Evolutionary conservation across 2,329 filamentous ascomycete genomes (phyloP).

Genomic region (Ophiostoma sp.): DNA sequence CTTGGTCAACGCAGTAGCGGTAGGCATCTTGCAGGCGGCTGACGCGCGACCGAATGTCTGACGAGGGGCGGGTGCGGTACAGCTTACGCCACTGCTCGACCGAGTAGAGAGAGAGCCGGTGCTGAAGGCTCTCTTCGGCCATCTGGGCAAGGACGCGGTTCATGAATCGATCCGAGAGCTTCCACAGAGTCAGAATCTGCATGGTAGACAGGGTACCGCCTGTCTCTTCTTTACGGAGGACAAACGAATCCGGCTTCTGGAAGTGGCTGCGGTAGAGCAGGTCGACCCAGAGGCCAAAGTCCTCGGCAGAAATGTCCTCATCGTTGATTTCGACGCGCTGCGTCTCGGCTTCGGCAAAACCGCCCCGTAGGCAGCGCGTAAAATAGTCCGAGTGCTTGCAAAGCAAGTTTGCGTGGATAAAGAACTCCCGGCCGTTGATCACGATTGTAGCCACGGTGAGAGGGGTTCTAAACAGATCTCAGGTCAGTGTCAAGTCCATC

Average conservation of each 20-base stretch:
- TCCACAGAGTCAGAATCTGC: constrained; percentile 33
- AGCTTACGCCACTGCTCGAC: constrained; percentile 31
- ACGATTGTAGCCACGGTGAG: constrained; percentile 28
- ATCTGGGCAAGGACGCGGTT: constrained; percentile 23
- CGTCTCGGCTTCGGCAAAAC: constrained; percentile 29
- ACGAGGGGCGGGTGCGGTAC: constrained; percentile 28
- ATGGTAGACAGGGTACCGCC: constrained; percentile 32
- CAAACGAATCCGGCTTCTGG: constrained; percentile 24
- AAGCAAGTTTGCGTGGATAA: constrained; percentile 30
- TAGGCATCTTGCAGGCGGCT: constrained; percentile 30
- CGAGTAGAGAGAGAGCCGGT: constrained; percentile 32
- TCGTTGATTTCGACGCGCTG: constrained; percentile 30
- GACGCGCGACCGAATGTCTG: constrained; percentile 30
- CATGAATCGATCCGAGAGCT: constrained; percentile 31
- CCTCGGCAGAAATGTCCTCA: constrained; percentile 26
- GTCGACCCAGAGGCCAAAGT: constrained; percentile 33
- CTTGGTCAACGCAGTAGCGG: constrained; percentile 28
- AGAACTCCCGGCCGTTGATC: constrained; percentile 27
- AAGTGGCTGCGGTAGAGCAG: constrained; percentile 31
- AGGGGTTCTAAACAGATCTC: constrained; percentile 17
- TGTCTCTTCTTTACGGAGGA: constrained; percentile 31
- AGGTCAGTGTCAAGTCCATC: not conserved
- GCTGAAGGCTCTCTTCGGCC: constrained; percentile 31
- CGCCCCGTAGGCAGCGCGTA: constrained; percentile 28
- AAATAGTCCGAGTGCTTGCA: constrained; percentile 31